These are phyloP conservation scores for Sphagnum contortum DNA, from an alignment of 225 moss, liverwort and hornwort species.

Conservation along the genomic window DNA sequence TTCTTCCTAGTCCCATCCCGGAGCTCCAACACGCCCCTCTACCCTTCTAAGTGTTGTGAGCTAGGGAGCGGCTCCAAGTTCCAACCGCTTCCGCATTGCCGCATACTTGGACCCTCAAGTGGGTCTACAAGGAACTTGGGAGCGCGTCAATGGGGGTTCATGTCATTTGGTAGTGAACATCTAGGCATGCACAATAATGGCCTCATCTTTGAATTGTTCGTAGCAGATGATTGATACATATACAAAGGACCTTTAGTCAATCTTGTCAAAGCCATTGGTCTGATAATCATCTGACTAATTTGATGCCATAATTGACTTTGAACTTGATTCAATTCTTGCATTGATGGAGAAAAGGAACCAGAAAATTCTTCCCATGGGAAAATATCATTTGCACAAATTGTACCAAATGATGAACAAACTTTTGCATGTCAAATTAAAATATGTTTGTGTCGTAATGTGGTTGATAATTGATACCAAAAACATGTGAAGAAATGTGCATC, in stretches of 20 bases:
- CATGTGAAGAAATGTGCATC: constrained; percentile 13
- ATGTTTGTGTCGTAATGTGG: background rate
- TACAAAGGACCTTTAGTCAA: background rate
- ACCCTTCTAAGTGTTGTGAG: too few species aligned
- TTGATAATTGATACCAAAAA: constrained; percentile 3
- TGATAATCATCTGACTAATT: constrained; percentile 7
- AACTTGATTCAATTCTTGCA: background rate
- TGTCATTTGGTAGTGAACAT: constrained; percentile 6
- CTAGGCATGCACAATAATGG: too few species aligned
- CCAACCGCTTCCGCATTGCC: too few species aligned
- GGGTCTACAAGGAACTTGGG: too few species aligned
- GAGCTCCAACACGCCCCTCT: too few species aligned
- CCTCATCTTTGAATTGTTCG: constrained; percentile 4
- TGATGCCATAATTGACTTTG: constrained; percentile 2
- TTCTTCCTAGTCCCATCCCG: too few species aligned
- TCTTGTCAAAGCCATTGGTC: background rate
- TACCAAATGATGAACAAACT: too few species aligned
- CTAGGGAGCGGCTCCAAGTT: too few species aligned
- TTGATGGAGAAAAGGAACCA: too few species aligned
- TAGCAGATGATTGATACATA: background rate
- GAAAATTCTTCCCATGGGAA: background rate
- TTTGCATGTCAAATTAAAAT: too few species aligned
- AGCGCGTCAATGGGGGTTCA: too few species aligned
- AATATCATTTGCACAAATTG: background rate
- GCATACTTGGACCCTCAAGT: too few species aligned